Evolutionary conservation across 345 rosid genomes (phyloP).

Genomic region (Psidium guajava): DNA sequence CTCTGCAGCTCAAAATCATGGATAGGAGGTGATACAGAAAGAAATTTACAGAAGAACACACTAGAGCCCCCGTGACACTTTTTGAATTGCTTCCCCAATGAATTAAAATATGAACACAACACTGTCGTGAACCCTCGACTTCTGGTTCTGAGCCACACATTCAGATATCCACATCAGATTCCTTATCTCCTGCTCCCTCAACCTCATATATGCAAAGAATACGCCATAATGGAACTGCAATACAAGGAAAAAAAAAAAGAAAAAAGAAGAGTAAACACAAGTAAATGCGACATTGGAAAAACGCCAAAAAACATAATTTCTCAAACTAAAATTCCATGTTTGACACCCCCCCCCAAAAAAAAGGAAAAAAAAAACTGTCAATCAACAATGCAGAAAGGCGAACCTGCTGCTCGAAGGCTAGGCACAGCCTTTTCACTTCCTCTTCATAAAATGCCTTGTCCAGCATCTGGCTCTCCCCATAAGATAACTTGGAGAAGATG

Average conservation of each 20-base stretch:
- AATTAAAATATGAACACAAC: conserved; percentile 83
- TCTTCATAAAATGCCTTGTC: conserved; percentile 96
- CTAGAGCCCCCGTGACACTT: neutral
- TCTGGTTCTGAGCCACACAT: conserved; percentile 98
- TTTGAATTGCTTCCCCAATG: neutral
- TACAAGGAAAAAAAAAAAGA: neutral
- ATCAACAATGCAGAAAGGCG: neutral
- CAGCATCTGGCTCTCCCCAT: conserved; percentile 97
- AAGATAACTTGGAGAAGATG: conserved; percentile 73
- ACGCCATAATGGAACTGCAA: conserved; percentile 90
- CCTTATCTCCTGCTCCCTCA: conserved; percentile 98
- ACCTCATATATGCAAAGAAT: conserved; percentile 92
- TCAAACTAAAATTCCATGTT: neutral
- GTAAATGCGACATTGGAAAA: neutral
- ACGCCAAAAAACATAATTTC: neutral
- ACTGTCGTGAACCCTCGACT: conserved; percentile 96
- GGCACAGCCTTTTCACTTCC: conserved; percentile 97
- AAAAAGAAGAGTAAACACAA: neutral
- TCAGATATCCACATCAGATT: conserved; percentile 98
- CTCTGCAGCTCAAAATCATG: neutral
- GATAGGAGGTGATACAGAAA: neutral
- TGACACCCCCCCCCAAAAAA: too few species aligned
- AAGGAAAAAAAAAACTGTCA: neutral
- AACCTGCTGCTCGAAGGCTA: conserved; percentile 97
- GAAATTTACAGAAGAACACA: neutral